Conservation (phyloP, 2,329 filamentous ascomycete species). For the Colletotrichum sp. region DNA sequence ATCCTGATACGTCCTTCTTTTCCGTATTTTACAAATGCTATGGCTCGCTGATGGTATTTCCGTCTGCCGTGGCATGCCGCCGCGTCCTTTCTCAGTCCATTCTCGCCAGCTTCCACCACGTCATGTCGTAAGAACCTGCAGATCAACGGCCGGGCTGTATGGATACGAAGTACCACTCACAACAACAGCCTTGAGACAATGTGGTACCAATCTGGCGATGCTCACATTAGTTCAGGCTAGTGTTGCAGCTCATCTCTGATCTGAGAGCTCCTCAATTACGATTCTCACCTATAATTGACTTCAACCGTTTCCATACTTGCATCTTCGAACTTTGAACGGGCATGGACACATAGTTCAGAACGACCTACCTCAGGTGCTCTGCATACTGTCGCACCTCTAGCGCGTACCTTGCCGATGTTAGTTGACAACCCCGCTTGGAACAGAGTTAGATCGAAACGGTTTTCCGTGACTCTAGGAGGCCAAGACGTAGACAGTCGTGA, state of each 20-base stretch:
- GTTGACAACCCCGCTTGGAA: no score
- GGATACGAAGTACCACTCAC: neutral
- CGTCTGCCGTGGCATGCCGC: neutral
- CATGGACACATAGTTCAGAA: neutral
- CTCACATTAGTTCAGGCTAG: neutral
- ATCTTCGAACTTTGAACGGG: neutral
- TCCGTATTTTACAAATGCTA: neutral
- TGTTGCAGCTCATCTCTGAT: neutral
- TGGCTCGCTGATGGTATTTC: neutral
- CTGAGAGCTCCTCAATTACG: neutral
- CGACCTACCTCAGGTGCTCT: neutral
- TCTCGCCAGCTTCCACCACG: neutral
- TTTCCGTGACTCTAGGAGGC: neutral
- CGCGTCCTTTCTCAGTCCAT: neutral
- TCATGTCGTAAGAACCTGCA: neutral
- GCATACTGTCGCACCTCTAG: neutral
- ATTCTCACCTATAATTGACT: accelerated
- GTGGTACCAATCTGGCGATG: neutral
- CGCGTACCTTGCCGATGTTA: neutral
- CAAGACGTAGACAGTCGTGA: neutral
- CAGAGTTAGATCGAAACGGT: neutral
- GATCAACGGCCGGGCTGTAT: accelerated
- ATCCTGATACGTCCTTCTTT: neutral
- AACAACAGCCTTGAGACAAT: neutral
- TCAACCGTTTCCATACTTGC: neutral